Base-by-base conservation (phyloP, 257 asterid species). In the Solanum chiquidenum region DNA sequence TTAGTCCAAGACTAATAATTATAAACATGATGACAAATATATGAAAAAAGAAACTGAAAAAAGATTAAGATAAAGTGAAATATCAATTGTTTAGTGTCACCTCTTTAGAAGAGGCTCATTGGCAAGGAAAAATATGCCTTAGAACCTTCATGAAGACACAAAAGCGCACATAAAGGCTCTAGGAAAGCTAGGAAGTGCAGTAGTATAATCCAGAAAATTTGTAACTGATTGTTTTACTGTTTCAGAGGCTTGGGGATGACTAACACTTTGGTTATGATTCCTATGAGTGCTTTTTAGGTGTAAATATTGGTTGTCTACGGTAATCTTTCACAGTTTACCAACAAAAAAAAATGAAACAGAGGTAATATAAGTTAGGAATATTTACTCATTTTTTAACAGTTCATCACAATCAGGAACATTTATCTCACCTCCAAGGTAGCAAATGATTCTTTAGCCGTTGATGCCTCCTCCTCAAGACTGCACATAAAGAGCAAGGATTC, bases 401-500 rank as follows among this genome's bases (percentile, higher is more conserved):
- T 79, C 64, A 80, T 58, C 27, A 40, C 55, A 42, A 87, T 77
- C 82, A 23, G 25, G 82, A 86, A 88, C 35, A 5, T 27, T 74
- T 73, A 83, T 72, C 93, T 89, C 87, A 96, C 99, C 98, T 95
- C 98, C 91, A 96, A 90, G 69, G 94, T 94, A 31, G 85, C 89
- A 66, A 93, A 94, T 33, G 98, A 95, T 84, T 93, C 98, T 85
- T 87, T 93, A 89, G 92, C 73, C 42, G 86, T 44, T 21, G 94
- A 29, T 66, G 87, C 88, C 80, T 96, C 99, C 89, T 95, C 99
- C 89, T 93, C 92, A 88, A 93, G 94, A 85, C 93, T 96, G 90
- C 95, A 89, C 98, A 96, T 95, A 87, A 95, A 93, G 84, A 90
- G 93, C 89, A 96, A 91, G 0, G 93, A 92, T 62, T 96, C 98